Base-by-base conservation (phyloP, 1,284 basidiomycete species). In the Pyrrhoderma noxium region DNA sequence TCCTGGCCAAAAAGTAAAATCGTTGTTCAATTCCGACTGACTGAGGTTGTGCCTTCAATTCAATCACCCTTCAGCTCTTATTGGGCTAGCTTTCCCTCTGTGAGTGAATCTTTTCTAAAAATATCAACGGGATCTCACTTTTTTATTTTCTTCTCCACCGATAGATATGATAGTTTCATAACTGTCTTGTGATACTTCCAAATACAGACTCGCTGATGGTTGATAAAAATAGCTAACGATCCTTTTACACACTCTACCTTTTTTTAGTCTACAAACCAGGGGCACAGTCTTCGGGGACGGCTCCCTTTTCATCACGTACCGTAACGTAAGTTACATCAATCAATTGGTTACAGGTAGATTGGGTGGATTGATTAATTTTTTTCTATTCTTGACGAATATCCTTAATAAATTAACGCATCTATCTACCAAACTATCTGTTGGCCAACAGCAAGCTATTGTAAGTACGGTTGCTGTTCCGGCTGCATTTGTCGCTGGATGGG, bases 401-500 rank as follows among this genome's bases (percentile, higher is more conserved):
- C 27, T 5, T 31, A 31, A n/a, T n/a, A n/a, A n/a, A n/a, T n/a
- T n/a, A n/a, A n/a, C 40, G 5, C 25, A 23, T 37, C 19, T 21
- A 40, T 22, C 40, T 51, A 51, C 35, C 37, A 52, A 14, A 38
- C 45, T 25, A 8, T 4, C n/a, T n/a, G n/a, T 31, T 11, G 27
- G 11, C 27, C 11, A 31, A 5, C 58, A 76, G 74, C 73, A 71
- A 67, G 73, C 72, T 23, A 84, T 87, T 54, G 62, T 88, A 22
- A 79, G 77, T 48, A 69, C 76, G 1, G 73, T 81, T 50, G 83
- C 84, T 3, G 73, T 89, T 13, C 84, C 85, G 2, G 81, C 83
- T 3, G 80, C 81, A 0, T 67, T 85, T 25, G 60, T 80, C 44
- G 82, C 77, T 3, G 83, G 79, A 2, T 83, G 75, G 66, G 65